Evolutionary conservation across 768 basidiomycete species (phyloP).

Genomic region (Suillus lakei): DNA sequence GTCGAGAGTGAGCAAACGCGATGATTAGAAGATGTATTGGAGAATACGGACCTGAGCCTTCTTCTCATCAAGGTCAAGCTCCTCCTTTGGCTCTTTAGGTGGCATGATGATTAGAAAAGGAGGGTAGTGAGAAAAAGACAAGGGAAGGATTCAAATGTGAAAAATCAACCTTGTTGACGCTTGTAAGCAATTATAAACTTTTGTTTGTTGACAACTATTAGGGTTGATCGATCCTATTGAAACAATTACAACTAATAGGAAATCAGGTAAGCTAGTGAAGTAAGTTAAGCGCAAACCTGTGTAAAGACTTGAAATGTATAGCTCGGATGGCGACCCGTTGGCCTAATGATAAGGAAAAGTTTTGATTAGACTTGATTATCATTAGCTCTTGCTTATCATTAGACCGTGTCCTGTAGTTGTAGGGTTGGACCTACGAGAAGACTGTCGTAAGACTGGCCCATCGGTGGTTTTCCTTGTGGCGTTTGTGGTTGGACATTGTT

Average conservation of each 20-base stretch:
- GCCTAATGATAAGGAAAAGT: not conserved
- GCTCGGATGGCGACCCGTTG: not conserved
- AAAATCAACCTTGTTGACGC: constrained; percentile 44
- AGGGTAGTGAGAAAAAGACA: constrained; percentile 31
- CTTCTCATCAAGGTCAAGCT: constrained; percentile 29
- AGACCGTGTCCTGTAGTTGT: no score
- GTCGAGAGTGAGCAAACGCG: constrained; percentile 19
- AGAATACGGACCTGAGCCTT: constrained; percentile 35
- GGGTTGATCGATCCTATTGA: constrained; percentile 38
- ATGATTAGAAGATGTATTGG: constrained; percentile 9
- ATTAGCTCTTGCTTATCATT: not conserved
- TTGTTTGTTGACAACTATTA: constrained; percentile 45
- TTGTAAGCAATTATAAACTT: constrained; percentile 41
- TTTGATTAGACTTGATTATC: not conserved
- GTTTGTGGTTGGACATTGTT: not conserved
- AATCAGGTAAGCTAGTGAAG: constrained; percentile 35
- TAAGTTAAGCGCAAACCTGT: constrained; percentile 3
- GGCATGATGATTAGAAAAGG: constrained; percentile 28
- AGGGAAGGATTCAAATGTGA: constrained; percentile 45
- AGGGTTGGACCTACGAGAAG: not conserved
- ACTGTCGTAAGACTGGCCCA: no score
- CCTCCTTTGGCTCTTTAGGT: constrained; percentile 32
- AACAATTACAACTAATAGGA: constrained; percentile 35
- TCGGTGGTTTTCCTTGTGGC: not conserved
- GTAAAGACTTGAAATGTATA: not conserved